Base-by-base conservation (phyloP, 148 eudicot genomes). In the Bassia scoparia region DNA sequence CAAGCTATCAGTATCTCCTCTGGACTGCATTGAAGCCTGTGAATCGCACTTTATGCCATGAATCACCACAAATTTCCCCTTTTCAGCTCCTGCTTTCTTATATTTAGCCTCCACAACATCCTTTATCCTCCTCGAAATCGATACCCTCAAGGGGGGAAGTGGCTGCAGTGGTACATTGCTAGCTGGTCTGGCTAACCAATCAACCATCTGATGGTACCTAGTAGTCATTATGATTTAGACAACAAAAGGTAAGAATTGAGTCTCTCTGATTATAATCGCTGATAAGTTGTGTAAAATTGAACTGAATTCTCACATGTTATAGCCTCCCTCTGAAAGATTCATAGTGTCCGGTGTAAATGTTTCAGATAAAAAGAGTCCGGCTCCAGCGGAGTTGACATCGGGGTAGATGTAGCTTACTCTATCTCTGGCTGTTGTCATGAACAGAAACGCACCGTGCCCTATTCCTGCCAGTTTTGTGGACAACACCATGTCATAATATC, bases 381-480 rank as follows among this genome's bases (percentile, higher is more conserved):
- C 96, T 52, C 98, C 98, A 9, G 94, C 98, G 48, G 97, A 76
- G 69, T 93, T 93, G 26, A 90, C 98, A 65, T 93, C 84, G 0
- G 98, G 98, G 78, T 93, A 93, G 46, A 90, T 33, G 79, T 93
- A 93, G 84, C 98, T 87, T 7, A 90, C 92, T 83, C 94, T 87
- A 49, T 93, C 94, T 23, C 88, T 74, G 3, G 98, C 98, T 37
- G 92, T 83, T 41, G 97, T 60, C 97, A 93, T 89, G 79, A 90
- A 93, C 85, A 90, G 76, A 80, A 93, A 93, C 21, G 94, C 80
- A 11, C 87, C 98, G 70, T 90, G 95, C 46, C 98, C 98, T n/a
- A 93, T 62, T 72, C 98, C 98, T 72, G 98, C 97, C 68, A 93
- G 85, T 81, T 86, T 93, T 56, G 98, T 93, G 24, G 98, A 90